These are phyloP conservation scores for Alloteropsis angusta DNA, from an alignment of 202 grass and related monocot genomes.

Conservation along the genomic window DNA sequence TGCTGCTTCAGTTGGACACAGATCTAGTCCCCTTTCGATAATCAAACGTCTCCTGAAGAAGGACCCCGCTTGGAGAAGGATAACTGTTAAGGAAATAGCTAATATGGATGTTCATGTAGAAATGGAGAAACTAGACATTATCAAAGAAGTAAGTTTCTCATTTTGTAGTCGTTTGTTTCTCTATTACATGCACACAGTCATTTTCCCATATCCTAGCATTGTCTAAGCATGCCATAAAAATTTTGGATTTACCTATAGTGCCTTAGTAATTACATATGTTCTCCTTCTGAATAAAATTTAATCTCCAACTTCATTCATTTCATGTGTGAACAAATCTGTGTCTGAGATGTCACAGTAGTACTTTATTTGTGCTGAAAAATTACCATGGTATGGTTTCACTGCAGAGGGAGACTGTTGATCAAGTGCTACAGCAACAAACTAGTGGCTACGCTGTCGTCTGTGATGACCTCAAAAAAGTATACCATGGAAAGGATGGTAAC, in stretches of 20 bases:
- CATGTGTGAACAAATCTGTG: neutral
- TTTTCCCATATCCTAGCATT: neutral
- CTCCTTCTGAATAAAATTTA: neutral
- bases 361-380: constrained; percentile 6
- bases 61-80: constrained; percentile 12
- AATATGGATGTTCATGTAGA: constrained; percentile 25
- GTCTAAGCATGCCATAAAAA: neutral
- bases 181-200: neutral
- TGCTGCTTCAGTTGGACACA: constrained; percentile 34
- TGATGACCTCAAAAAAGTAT: constrained; percentile 68
- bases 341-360: constrained; percentile 3
- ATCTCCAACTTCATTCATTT: neutral
- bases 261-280: neutral
- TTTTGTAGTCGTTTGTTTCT: neutral
- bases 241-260: neutral
- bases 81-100: constrained; percentile 14
- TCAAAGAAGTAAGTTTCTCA: constrained; percentile 50
- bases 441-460: constrained; percentile 44
- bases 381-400: neutral
- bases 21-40: constrained; percentile 17
- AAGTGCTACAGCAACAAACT: constrained; percentile 35
- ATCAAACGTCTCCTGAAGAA: constrained; percentile 38
- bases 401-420: constrained; percentile 54
- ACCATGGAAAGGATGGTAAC: constrained; percentile 64
- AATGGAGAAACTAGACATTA: constrained; percentile 48